Evolutionary conservation across 2,329 filamentous ascomycete genomes (phyloP).

Genomic region (Diaporthe longicolla): DNA sequence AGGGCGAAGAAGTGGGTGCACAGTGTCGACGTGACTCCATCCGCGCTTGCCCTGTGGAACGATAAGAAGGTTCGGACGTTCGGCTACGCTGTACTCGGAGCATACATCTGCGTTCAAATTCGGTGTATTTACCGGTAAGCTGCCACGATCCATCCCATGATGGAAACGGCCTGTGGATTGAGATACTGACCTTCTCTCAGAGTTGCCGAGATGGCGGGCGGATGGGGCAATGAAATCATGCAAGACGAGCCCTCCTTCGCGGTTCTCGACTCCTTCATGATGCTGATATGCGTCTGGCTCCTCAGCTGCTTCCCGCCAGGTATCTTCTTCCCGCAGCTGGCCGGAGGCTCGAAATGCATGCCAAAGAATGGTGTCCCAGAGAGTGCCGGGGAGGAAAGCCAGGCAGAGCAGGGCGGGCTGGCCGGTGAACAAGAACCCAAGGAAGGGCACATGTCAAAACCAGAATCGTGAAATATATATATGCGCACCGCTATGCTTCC

Average conservation of each 20-base stretch:
- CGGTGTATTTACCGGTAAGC: constrained; percentile 69
- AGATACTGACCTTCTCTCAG: constrained; percentile 50
- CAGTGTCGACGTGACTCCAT: constrained; percentile 48
- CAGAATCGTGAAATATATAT: constrained; percentile 7
- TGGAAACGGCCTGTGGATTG: not conserved
- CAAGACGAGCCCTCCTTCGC: constrained; percentile 73
- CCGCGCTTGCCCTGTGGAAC: constrained; percentile 57
- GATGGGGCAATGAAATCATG: constrained; percentile 76
- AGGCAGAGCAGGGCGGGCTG: constrained; percentile 44
- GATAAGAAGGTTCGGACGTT: constrained; percentile 61
- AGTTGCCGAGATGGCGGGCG: constrained; percentile 74
- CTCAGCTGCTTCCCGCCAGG: constrained; percentile 69
- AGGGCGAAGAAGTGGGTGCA: constrained; percentile 58
- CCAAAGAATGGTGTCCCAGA: constrained; percentile 46
- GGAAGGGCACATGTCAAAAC: constrained; percentile 7
- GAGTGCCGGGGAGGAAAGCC: constrained; percentile 45
- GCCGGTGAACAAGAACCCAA: constrained; percentile 22
- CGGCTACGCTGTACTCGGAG: constrained; percentile 58
- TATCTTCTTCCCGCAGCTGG: constrained; percentile 69
- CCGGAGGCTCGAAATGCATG: constrained; percentile 43
- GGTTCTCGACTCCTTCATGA: constrained; percentile 68
- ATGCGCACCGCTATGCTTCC: constrained; percentile 1
- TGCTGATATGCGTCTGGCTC: constrained; percentile 63
- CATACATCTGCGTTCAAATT: constrained; percentile 62
- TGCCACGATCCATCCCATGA: not conserved